Conservation (phyloP, 2,329 filamentous ascomycete species). For the Meredithiella fracta region DNA sequence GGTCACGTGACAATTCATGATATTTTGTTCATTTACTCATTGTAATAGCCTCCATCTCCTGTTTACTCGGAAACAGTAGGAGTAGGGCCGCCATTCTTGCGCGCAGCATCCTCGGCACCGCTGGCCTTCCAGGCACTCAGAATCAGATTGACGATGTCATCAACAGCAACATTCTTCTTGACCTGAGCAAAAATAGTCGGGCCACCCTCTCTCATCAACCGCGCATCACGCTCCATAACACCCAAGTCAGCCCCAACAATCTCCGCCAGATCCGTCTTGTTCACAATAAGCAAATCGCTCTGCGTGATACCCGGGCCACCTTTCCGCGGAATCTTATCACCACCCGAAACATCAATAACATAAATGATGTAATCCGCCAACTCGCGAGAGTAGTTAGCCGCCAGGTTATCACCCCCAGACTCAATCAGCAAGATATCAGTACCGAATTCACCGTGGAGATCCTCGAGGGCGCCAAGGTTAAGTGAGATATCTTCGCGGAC, state of each 20-base stretch:
- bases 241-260: constrained; percentile 75
- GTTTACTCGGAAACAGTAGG: constrained; percentile 28
- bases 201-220: constrained; percentile 88
- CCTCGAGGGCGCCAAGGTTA: constrained; percentile 83
- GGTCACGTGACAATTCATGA: neutral
- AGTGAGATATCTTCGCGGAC: constrained; percentile 92
- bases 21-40: neutral
- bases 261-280: constrained; percentile 91
- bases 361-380: constrained; percentile 97
- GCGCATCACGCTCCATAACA: constrained; percentile 88
- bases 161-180: constrained; percentile 74
- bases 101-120: constrained; percentile 51
- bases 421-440: constrained; percentile 84
- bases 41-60: neutral
- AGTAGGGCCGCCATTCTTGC: constrained; percentile 37
- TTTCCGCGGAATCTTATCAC: constrained; percentile 92
- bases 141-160: constrained; percentile 77
- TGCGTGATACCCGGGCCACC: constrained; percentile 95
- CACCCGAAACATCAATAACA: constrained; percentile 91
- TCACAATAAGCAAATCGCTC: constrained; percentile 82
- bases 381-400: constrained; percentile 90
- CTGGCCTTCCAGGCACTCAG: constrained; percentile 84
- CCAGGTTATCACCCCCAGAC: constrained; percentile 87
- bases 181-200: constrained; percentile 94
- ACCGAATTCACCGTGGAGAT: constrained; percentile 64